phyloP scores from a whole-genome alignment of 1,139 yeast species.

The Saccharomyces uvarum region DNA sequence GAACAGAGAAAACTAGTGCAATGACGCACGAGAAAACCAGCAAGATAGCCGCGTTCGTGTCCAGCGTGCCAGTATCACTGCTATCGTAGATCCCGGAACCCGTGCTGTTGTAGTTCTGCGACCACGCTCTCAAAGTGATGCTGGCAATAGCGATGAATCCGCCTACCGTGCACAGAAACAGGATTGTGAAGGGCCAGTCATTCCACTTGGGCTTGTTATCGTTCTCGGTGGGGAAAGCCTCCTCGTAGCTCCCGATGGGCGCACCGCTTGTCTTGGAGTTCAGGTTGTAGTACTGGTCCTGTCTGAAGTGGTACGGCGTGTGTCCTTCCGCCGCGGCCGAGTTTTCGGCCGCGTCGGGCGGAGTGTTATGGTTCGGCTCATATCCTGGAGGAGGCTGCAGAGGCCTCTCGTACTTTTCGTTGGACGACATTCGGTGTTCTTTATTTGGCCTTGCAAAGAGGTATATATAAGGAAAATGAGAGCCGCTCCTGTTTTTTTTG shows the following conservation, averaged over 20 bases:
- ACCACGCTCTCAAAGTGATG: conserved; percentile 58
- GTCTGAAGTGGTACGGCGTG: conserved; percentile 24
- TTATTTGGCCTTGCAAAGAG: too few relatives aligned
- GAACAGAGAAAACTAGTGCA: conserved; percentile 50
- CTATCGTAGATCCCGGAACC: conserved; percentile 63
- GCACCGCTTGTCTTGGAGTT: conserved; percentile 35
- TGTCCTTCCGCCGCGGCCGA: conserved; percentile 1
- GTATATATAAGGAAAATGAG: too few relatives aligned
- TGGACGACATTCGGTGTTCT: neutral
- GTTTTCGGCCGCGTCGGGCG: neutral
- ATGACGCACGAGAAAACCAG: conserved; percentile 60
- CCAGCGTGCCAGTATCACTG: conserved; percentile 54
- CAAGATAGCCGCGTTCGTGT: conserved; percentile 66
- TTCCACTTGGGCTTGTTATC: conserved; percentile 59
- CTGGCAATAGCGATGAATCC: conserved; percentile 72
- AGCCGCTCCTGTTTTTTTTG: too few relatives aligned
- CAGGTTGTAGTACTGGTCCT: conserved; percentile 27
- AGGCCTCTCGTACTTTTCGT: conserved; percentile 12
- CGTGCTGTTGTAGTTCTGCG: conserved; percentile 44
- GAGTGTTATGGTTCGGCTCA: neutral
- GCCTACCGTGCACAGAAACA: conserved; percentile 52
- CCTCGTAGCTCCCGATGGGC: conserved; percentile 58
- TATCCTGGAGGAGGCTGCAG: conserved; percentile 15
- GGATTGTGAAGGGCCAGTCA: conserved; percentile 64
- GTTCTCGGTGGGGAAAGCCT: conserved; percentile 26